Conservation (phyloP, 2,329 filamentous ascomycete genomes). For the Metarhizium anisopliae region DNA sequence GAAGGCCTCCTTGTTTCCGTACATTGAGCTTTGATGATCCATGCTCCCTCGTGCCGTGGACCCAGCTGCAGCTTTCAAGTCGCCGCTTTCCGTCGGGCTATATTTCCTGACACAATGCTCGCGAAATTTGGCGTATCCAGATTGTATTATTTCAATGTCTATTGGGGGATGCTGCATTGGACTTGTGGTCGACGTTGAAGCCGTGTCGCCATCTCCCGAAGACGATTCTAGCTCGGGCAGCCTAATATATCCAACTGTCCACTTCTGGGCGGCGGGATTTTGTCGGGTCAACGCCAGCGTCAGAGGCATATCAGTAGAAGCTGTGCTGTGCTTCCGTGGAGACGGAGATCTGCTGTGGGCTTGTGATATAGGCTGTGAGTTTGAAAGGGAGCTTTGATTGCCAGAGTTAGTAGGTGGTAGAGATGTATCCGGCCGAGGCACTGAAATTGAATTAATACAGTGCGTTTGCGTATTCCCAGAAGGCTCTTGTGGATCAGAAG, state of each 20-base stretch:
- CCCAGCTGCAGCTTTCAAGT: no score
- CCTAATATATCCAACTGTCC: slow-evolving; percentile 61
- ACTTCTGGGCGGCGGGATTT: slow-evolving; percentile 61
- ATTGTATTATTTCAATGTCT: slow-evolving; percentile 42
- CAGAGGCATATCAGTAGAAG: slow-evolving; percentile 29
- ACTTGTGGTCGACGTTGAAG: not conserved
- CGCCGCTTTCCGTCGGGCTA: no score
- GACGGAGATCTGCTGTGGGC: slow-evolving; percentile 24
- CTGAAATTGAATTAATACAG: not conserved
- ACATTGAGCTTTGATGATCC: no score
- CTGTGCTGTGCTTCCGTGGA: slow-evolving; percentile 19
- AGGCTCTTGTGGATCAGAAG: not conserved
- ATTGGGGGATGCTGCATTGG: slow-evolving; percentile 31
- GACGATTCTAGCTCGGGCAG: slow-evolving; percentile 20
- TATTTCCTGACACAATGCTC: no score
- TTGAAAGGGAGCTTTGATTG: not conserved
- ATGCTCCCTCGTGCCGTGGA: no score
- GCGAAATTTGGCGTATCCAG: slow-evolving; percentile 50
- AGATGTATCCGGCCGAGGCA: not conserved
- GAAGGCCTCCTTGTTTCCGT: slow-evolving; percentile 24
- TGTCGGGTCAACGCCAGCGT: slow-evolving; percentile 61
- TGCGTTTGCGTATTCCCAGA: not conserved
- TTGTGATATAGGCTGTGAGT: not conserved
- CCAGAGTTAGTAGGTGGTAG: not conserved
- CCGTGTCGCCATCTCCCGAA: no score